Percentiles rank a stretch among this genome's conserved stretches.
Conservation (phyloP, 345 rosid species). For the Citrus medica region DNA sequence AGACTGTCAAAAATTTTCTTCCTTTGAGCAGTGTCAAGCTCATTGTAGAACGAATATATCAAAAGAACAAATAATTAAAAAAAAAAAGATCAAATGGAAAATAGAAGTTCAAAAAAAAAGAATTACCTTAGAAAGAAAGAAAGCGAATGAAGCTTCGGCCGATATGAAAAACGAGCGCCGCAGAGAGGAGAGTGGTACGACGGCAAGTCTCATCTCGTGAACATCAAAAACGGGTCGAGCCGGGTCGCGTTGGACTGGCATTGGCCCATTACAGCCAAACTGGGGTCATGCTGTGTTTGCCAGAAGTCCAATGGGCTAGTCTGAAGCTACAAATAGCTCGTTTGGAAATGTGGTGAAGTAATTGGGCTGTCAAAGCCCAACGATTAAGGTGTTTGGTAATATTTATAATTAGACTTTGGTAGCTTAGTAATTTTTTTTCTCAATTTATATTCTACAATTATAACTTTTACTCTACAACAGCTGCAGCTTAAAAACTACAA, state of each 20-base stretch:
- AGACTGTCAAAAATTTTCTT: slow-evolving; percentile 25
- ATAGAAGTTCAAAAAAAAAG: neutral
- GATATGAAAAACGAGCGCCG: neutral
- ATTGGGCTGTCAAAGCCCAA: rapidly evolving
- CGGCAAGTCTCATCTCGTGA: neutral
- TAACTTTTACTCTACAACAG: too few relatives aligned
- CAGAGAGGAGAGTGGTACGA: neutral
- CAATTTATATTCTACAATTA: too few relatives aligned
- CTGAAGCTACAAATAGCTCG: neutral
- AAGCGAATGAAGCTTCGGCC: neutral
- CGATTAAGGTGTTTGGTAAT: too few relatives aligned
- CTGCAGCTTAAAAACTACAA: too few relatives aligned
- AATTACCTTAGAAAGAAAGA: neutral
- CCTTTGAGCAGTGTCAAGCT: slow-evolving; percentile 27
- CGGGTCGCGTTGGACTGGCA: neutral
- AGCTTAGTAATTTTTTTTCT: too few relatives aligned
- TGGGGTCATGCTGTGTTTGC: neutral
- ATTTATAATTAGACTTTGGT: rapidly evolving
- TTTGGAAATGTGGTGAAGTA: too few relatives aligned
- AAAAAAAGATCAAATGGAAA: neutral
- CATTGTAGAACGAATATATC: slow-evolving; percentile 12
- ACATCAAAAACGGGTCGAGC: neutral
- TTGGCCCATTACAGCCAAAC: neutral
- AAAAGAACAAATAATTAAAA: neutral
- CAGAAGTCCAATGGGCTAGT: neutral